Percentiles rank a stretch among this genome's conserved stretches.
phyloP scores from a whole-genome alignment of 2,329 filamentous ascomycete species.

The Xylaria sp. region DNA sequence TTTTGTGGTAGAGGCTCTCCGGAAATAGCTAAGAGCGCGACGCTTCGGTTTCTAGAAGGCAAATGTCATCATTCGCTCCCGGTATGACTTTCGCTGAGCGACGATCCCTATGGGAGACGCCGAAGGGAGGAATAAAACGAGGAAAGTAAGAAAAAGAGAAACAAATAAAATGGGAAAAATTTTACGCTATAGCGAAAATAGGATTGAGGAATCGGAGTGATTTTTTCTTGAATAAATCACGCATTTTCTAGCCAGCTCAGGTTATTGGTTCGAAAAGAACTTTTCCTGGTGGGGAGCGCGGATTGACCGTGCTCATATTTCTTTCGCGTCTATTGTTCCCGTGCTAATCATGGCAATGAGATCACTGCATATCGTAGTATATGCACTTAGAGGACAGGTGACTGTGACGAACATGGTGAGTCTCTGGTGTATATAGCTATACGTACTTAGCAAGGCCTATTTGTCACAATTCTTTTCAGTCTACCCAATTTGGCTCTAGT shows the following conservation, averaged over 20 bases:
- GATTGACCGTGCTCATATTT: background rate
- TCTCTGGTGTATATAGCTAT: background rate
- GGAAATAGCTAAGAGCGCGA: slow-evolving; percentile 11
- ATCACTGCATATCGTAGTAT: slow-evolving; percentile 10
- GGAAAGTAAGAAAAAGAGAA: background rate
- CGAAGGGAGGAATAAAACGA: background rate
- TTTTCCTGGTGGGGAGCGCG: background rate
- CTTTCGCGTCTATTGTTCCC: background rate
- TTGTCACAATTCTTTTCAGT: background rate
- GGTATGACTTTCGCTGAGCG: slow-evolving; percentile 18
- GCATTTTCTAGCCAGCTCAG: background rate
- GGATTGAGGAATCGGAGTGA: slow-evolving; percentile 1
- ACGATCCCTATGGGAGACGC: slow-evolving; percentile 12
- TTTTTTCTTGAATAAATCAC: background rate
- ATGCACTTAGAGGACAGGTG: too few relatives aligned
- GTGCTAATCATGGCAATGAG: slow-evolving; percentile 6
- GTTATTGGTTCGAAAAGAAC: background rate
- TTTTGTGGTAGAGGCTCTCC: background rate
- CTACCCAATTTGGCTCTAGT: background rate
- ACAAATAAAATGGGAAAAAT: background rate
- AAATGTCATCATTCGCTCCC: slow-evolving; percentile 16
- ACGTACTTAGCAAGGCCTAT: background rate
- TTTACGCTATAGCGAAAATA: slow-evolving; percentile 5
- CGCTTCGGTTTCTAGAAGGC: slow-evolving; percentile 7
- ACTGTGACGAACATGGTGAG: background rate